These are phyloP conservation scores for Cenchrus americanus DNA, from an alignment of 176 grass and related monocot genomes.

Conservation along the genomic window DNA sequence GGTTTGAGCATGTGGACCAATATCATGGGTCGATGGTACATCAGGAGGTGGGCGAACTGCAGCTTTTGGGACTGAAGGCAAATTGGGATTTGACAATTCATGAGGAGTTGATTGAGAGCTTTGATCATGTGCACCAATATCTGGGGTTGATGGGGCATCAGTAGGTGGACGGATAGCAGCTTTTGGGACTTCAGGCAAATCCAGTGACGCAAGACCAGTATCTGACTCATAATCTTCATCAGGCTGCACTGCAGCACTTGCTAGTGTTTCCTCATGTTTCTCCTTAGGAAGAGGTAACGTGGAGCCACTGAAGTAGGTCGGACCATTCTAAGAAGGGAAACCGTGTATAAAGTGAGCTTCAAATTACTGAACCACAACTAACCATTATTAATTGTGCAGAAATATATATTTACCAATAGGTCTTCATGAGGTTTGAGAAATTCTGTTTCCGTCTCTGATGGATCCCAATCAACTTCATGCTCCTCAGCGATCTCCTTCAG, in stretches of 20 bases:
- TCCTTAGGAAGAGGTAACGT: conserved; percentile 70
- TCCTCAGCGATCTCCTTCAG: conserved; percentile 98
- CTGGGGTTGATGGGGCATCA: conserved; percentile 47
- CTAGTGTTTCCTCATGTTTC: conserved; percentile 64
- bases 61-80: conserved; percentile 90
- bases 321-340: conserved; percentile 77
- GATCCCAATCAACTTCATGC: conserved; percentile 96
- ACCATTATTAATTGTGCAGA: neutral
- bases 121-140: conserved; percentile 41
- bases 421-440: conserved; percentile 91
- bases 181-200: conserved; percentile 97
- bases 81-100: conserved; percentile 46
- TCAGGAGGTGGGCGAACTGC: conserved; percentile 54
- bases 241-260: conserved; percentile 36
- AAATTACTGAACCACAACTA: conserved; percentile 17
- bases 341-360: conserved; percentile 11
- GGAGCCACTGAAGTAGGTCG: conserved; percentile 72
- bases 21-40: conserved; percentile 47
- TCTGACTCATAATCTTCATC: conserved; percentile 67
- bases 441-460: conserved; percentile 78
- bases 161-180: conserved; percentile 51
- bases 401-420: conserved; percentile 73
- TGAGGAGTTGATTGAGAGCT: conserved; percentile 35
- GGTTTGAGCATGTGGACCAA: conserved; percentile 33
- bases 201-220: conserved; percentile 60